Base-by-base conservation (phyloP, 2,329 filamentous ascomycete genomes). In the Xenoacremonium recifei region DNA sequence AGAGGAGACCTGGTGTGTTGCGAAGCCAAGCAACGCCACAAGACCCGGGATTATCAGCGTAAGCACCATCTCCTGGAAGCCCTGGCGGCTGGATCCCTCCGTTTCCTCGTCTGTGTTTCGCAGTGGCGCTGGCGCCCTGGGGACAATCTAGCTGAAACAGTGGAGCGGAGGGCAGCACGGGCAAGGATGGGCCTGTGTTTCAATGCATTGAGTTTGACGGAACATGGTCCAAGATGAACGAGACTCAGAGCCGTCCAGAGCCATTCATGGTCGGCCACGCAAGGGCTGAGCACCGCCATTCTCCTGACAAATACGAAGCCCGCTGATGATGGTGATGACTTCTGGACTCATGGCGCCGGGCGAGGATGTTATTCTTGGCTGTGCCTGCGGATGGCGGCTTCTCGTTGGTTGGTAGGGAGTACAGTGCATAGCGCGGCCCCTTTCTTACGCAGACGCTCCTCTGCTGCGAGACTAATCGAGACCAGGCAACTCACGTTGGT, bases 111-210 rank as follows among this genome's bases (percentile, higher is more conserved):
- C n/a, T 40, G 42, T 42, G 52, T 57, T 55, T 55, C 48, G 49
- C 41, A 34, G 32, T 18, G 32, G 32, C 32, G 32, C 32, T 34
- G 32, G 30, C 30, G 13, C 29, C 30, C 13, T 34, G 30, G 29
- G 18, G 31, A 18, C 44, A 54, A 43, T 51, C 37, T 55, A 48
- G 46, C 40, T 57, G 52, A 57, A 57, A 57, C 54, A 57, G 49
- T 49, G 44, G 47, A 47, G 47, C 20, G 12, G 12, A 34, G 10
- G 32, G 20, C 32, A 18, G n/a, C n/a, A n/a, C n/a, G n/a, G n/a
- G n/a, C n/a, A n/a, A n/a, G n/a, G n/a, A n/a, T n/a, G n/a, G n/a
- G n/a, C n/a, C n/a, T n/a, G n/a, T n/a, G n/a, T n/a, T n/a, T n/a
- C n/a, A n/a, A n/a, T n/a, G n/a, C n/a, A n/a, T n/a, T n/a, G n/a